phyloP scores from a whole-genome alignment of 2,329 filamentous ascomycete genomes.

The Alternaria alternata region DNA sequence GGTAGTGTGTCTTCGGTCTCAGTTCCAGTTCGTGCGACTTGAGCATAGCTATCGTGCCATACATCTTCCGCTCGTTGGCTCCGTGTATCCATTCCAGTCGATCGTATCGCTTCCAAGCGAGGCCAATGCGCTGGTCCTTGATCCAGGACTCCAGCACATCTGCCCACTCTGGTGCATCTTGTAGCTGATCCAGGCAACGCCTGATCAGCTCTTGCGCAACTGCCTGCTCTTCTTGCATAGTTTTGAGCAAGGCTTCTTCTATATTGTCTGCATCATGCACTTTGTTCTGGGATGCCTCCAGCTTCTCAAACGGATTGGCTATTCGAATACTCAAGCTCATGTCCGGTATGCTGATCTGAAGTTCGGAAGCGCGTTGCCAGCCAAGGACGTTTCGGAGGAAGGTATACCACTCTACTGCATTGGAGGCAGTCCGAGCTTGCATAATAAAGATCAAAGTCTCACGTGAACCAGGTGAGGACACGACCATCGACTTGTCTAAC shows the following conservation, averaged over 20 bases:
- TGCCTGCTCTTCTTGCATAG: slow-evolving; percentile 61
- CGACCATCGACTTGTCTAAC: slow-evolving; percentile 71
- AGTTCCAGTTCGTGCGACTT: slow-evolving; percentile 72
- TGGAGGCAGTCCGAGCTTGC: slow-evolving; percentile 66
- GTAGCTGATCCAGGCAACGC: slow-evolving; percentile 66
- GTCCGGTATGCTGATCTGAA: slow-evolving; percentile 70
- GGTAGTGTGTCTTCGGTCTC: slow-evolving; percentile 71
- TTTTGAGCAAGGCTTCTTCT: slow-evolving; percentile 56
- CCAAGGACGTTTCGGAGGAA: slow-evolving; percentile 69
- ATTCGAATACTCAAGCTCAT: slow-evolving; percentile 66
- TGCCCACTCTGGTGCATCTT: slow-evolving; percentile 65
- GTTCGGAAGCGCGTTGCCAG: slow-evolving; percentile 62
- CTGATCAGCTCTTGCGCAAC: slow-evolving; percentile 65
- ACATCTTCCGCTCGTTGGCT: slow-evolving; percentile 72
- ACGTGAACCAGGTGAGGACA: slow-evolving; percentile 64
- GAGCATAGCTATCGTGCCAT: slow-evolving; percentile 72
- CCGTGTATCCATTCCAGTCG: slow-evolving; percentile 74
- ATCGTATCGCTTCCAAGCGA: slow-evolving; percentile 75
- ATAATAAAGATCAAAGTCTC: slow-evolving; percentile 68
- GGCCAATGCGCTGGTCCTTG: slow-evolving; percentile 65
- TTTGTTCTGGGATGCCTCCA: slow-evolving; percentile 56
- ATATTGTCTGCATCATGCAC: slow-evolving; percentile 55
- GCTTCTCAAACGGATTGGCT: slow-evolving; percentile 65
- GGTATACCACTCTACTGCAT: slow-evolving; percentile 73
- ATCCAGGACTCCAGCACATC: slow-evolving; percentile 68